These are phyloP conservation scores for Colletotrichum coccodes DNA, from an alignment of 2,329 filamentous ascomycete species.

Conservation along the genomic window DNA sequence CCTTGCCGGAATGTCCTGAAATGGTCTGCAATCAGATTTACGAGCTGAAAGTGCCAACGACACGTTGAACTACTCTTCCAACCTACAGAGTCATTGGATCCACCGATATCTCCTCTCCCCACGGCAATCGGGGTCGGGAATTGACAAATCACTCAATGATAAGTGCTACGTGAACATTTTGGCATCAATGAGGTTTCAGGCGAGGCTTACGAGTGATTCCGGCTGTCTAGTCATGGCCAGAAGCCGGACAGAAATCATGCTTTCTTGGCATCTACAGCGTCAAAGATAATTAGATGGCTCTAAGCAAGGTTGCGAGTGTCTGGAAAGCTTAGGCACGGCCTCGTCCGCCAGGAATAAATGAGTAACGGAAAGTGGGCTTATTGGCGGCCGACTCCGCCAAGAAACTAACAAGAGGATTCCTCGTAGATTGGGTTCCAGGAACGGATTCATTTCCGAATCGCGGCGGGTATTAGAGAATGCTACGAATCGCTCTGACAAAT, in stretches of 20 bases:
- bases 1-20: too few relatives aligned
- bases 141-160: neutral
- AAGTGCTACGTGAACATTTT: too few relatives aligned
- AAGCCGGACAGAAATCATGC: neutral
- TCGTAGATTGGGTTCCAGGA: neutral
- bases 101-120: too few relatives aligned
- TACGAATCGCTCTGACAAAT: neutral
- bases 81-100: too few relatives aligned
- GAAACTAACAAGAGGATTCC: neutral
- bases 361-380: neutral
- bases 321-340: neutral
- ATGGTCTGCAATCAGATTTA: too few relatives aligned
- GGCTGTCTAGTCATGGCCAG: neutral
- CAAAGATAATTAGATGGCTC: neutral
- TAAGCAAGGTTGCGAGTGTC: too few relatives aligned
- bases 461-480: neutral
- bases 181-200: neutral
- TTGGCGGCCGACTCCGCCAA: neutral
- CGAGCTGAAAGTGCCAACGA: too few relatives aligned
- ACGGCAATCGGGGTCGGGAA: neutral
- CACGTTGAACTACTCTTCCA: neutral
- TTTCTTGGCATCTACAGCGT: neutral
- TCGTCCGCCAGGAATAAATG: neutral
- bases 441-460: neutral
- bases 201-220: neutral